Percentiles rank a stretch among this genome's conserved stretches.
These are phyloP conservation scores for Leptographium galeiforme DNA, from an alignment of 2,329 filamentous ascomycete genomes.

Conservation along the genomic window DNA sequence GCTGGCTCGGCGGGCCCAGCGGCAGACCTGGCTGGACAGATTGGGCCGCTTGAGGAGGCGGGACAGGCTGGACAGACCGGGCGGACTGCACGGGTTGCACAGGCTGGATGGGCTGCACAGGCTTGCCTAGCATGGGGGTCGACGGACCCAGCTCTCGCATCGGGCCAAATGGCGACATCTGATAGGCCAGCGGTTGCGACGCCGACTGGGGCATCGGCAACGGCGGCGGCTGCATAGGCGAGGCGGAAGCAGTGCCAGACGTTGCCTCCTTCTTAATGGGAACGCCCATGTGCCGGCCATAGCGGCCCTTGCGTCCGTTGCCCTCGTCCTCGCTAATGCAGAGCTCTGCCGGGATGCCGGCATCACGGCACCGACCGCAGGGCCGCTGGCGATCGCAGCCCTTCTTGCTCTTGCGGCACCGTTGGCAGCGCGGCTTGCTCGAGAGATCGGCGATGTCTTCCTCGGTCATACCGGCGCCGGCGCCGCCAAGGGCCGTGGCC, in stretches of 20 bases:
- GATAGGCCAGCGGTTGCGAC: background rate
- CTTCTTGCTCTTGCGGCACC: constrained; percentile 99
- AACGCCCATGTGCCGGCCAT: constrained; percentile 60
- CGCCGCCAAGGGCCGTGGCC: background rate
- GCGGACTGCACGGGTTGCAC: background rate
- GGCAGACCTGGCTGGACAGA: background rate
- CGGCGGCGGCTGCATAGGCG: constrained; percentile 10
- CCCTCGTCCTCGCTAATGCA: constrained; percentile 97
- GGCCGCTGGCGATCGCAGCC: constrained; percentile 94
- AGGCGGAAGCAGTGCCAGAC: constrained; percentile 14
- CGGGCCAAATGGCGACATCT: constrained; percentile 14
- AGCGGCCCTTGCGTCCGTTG: constrained; percentile 91
- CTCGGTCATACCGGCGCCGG: constrained; percentile 27
- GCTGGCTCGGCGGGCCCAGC: background rate
- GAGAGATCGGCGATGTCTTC: constrained; percentile 89
- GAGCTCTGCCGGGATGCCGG: constrained; percentile 81
- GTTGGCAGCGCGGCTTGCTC: constrained; percentile 91
- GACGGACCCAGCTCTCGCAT: constrained; percentile 15
- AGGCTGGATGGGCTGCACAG: background rate
- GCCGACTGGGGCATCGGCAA: constrained; percentile 8
- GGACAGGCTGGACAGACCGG: background rate
- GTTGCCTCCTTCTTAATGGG: constrained; percentile 45
- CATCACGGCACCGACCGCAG: constrained; percentile 90
- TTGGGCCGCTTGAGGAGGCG: background rate
- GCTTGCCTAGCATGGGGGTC: constrained; percentile 1